Conservation (phyloP, 345 rosid genomes). For the Pistacia atlantica region DNA sequence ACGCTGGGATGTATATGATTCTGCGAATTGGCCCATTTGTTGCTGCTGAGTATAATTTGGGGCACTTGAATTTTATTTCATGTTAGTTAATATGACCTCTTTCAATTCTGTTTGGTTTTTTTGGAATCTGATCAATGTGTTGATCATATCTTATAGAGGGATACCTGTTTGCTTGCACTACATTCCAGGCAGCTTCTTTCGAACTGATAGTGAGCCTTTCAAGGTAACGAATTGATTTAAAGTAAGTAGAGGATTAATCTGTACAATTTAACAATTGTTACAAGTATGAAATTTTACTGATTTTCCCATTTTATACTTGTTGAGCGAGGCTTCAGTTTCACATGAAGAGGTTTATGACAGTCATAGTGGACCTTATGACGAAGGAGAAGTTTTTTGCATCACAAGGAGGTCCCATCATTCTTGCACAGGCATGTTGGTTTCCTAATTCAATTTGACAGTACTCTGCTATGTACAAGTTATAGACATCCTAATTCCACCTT, state of each 20-base stretch:
- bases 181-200: slow-evolving; percentile 81
- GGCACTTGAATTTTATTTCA: slow-evolving; percentile 37
- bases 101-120: background rate
- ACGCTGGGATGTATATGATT: slow-evolving; percentile 87
- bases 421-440: slow-evolving; percentile 62
- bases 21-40: slow-evolving; percentile 94
- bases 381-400: slow-evolving; percentile 88
- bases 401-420: slow-evolving; percentile 96
- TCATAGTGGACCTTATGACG: slow-evolving; percentile 79
- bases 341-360: slow-evolving; percentile 80
- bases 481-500: background rate
- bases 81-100: background rate
- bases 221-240: slow-evolving; percentile 45
- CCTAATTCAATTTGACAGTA: too few species aligned
- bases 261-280: background rate
- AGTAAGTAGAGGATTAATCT: background rate
- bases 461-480: background rate
- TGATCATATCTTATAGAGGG: slow-evolving; percentile 49
- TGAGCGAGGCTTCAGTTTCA: slow-evolving; percentile 46
- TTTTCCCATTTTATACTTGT: slow-evolving; percentile 14
- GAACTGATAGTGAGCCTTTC: slow-evolving; percentile 78
- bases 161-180: slow-evolving; percentile 94
- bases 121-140: background rate
- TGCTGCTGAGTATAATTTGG: slow-evolving; percentile 93
- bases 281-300: background rate